Percentiles rank a stretch among this genome's conserved stretches.
Conservation (phyloP, 2,329 filamentous ascomycete genomes). For the Aspergillus sp. region DNA sequence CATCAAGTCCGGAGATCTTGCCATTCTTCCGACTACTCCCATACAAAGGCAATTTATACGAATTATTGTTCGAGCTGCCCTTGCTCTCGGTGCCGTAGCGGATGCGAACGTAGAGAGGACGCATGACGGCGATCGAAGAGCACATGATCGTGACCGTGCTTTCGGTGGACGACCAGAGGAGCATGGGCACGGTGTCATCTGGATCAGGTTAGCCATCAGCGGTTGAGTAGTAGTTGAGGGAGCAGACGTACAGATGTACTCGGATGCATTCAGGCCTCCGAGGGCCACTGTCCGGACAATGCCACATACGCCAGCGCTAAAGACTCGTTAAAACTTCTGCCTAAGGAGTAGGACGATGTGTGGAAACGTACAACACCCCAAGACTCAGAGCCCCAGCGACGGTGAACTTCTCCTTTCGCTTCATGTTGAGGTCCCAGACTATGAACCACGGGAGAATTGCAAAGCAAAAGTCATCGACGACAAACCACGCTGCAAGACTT, state of each 20-base stretch:
- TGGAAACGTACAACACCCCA: slow-evolving; percentile 37
- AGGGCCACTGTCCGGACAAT: slow-evolving; percentile 22
- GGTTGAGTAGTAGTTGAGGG: too few relatives aligned
- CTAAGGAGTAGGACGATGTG: background rate
- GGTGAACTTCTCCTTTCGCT: slow-evolving; percentile 45
- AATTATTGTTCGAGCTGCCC: slow-evolving; percentile 14
- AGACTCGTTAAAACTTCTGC: too few relatives aligned
- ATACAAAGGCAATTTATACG: slow-evolving; percentile 22
- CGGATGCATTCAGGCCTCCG: slow-evolving; percentile 14
- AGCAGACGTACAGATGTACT: slow-evolving; percentile 16
- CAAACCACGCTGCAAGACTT: slow-evolving; percentile 9
- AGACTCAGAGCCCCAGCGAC: slow-evolving; percentile 44
- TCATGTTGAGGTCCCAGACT: slow-evolving; percentile 47
- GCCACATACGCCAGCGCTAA: slow-evolving; percentile 22
- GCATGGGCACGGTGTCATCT: slow-evolving; percentile 19
- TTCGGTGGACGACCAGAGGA: slow-evolving; percentile 24
- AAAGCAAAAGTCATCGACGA: slow-evolving; percentile 22
- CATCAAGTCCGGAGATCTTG: background rate
- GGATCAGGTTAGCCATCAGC: background rate
- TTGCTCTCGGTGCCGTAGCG: slow-evolving; percentile 11
- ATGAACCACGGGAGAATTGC: slow-evolving; percentile 43
- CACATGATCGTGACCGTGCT: slow-evolving; percentile 21
- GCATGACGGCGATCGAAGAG: slow-evolving; percentile 20
- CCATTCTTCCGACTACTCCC: slow-evolving; percentile 13
- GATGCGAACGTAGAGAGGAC: slow-evolving; percentile 15